These are phyloP conservation scores for Neonectria hederae DNA, from an alignment of 2,329 filamentous ascomycete genomes.

Conservation along the genomic window DNA sequence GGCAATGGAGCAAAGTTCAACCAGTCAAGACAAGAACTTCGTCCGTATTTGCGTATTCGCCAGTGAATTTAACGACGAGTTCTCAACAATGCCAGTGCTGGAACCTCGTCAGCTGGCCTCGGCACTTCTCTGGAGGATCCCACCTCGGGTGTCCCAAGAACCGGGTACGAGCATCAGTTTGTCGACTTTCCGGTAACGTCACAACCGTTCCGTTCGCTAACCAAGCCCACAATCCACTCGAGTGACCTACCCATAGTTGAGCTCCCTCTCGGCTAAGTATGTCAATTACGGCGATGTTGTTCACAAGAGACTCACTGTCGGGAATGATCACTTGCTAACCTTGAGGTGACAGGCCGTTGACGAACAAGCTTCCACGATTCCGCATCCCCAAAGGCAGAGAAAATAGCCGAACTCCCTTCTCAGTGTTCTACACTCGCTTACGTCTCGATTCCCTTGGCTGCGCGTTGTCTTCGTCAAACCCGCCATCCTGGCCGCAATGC, in stretches of 20 bases:
- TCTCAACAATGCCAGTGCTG: not conserved
- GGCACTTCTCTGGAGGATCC: not conserved
- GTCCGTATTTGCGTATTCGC: not conserved
- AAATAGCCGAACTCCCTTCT: not conserved
- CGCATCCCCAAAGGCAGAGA: not conserved
- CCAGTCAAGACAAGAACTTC: not conserved
- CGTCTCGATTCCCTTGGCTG: not conserved
- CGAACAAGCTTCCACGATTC: not conserved
- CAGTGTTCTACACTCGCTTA: not conserved
- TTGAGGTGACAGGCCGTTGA: not conserved
- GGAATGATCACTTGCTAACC: not conserved
- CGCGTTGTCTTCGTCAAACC: not conserved
- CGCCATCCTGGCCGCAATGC: not conserved
- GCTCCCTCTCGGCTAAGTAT: not conserved
- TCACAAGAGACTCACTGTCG: not conserved
- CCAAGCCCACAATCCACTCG: not conserved
- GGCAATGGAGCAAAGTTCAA: not conserved
- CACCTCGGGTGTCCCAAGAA: not conserved
- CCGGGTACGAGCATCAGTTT: conserved; percentile 1
- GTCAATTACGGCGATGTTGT: not conserved
- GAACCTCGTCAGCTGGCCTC: not conserved
- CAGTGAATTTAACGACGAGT: not conserved
- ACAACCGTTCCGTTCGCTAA: not conserved
- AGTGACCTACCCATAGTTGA: not conserved
- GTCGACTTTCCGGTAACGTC: not conserved